Evolutionary conservation across 495 filamentous ascomycete species (phyloP), one percentile per base, ranked within the genome.

Genomic region (Talaromyces thailandensis): DNA sequence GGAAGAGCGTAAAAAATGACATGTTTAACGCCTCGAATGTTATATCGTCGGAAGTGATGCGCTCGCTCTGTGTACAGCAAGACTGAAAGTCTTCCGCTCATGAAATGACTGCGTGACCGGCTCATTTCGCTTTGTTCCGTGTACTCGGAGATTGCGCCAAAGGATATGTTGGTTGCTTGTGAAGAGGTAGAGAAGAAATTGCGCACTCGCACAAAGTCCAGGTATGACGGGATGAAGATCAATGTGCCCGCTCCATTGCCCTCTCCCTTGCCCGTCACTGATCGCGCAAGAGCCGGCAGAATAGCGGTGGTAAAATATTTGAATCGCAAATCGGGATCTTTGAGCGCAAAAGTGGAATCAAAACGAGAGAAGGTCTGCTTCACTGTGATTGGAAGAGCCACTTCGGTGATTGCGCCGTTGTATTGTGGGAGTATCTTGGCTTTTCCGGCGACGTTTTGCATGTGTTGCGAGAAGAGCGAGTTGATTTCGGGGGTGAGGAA

Each of bases 321-420:
- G 81, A 98, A 98, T n/a, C 94, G 83, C 14, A 89, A 81, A 64
- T 96, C 91, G 11, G 94, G 92, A 70, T 97, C 93, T 16, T 82
- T 79, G 2, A 81, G 73, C 12, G 88, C 83, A 0, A 82, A 83
- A 5, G 81, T 64, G 6, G 88, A 85, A 63, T 91, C 88, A 73
- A 95, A 90, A n/a, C 94, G 88, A 56, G 87, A 88, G 74, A 98
- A 98, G 3, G 88, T 96, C 74, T 97, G 94, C 66, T 86, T 87
- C 40, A 89, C 81, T 64, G 84, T 81, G 53, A 89, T 80, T 61
- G 82, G 84, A 21, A 92, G 73, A 14, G 80, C 79, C 2, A 92
- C 77, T 37, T 88, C 80, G 21, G 75, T 72, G 69, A 93, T 87
- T 16, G 85, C 82, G 53, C 90, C 89, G 2, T 79, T 71, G 72